These are phyloP conservation scores for Lactifluus rugatus DNA, from an alignment of 768 basidiomycete genomes.

Conservation along the genomic window DNA sequence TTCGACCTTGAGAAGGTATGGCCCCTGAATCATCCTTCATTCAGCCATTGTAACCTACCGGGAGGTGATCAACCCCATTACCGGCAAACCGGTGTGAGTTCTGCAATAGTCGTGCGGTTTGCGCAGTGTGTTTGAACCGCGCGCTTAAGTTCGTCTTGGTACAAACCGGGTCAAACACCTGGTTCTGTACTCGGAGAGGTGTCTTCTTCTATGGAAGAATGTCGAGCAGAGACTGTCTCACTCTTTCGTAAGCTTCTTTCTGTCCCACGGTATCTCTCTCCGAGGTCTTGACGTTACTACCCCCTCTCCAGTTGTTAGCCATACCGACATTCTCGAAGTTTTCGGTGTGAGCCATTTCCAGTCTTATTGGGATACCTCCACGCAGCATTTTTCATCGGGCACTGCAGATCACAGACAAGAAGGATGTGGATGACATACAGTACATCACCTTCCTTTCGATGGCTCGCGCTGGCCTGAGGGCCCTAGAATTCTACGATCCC, in stretches of 20 bases:
- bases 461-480: constrained; percentile 75
- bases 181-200: constrained; percentile 78
- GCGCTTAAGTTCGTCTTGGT: constrained; percentile 61
- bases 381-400: background rate
- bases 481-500: constrained; percentile 78
- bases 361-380: background rate
- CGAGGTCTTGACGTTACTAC: background rate
- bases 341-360: constrained; percentile 45
- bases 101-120: background rate
- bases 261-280: background rate
- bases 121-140: constrained; percentile 1
- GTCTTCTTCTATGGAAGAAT: constrained; percentile 88
- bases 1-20: constrained; percentile 60
- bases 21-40: background rate
- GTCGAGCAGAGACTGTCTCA: constrained; percentile 83
- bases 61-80: constrained; percentile 74
- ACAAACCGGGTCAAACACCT: constrained; percentile 78
- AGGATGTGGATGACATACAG: constrained; percentile 70
- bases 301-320: constrained; percentile 49
- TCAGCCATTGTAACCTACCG: background rate
- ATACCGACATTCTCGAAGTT: constrained; percentile 66
- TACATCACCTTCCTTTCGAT: constrained; percentile 76
- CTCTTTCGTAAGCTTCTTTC: constrained; percentile 50
- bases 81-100: constrained; percentile 60
- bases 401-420: constrained; percentile 49